Evolutionary conservation across 1,284 basidiomycete genomes (phyloP), one percentile per base, ranked within the genome.

Genomic region (Neolentinus lepideus): DNA sequence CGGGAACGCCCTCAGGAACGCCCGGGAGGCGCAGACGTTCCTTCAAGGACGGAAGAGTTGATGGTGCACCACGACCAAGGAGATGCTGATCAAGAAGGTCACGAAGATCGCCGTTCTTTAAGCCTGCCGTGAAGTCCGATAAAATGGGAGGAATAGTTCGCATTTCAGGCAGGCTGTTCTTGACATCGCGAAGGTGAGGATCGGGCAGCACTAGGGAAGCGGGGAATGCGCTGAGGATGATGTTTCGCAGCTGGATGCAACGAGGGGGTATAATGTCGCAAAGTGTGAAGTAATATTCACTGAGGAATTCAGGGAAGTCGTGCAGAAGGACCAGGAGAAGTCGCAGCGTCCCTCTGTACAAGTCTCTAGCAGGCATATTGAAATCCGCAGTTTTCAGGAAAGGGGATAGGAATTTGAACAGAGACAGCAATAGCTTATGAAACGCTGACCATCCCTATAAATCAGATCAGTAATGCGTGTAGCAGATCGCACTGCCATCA

Each of bases 261-360:
- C 90, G 86, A 19, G 88, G 77, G 48, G 97, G 97, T 60, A 99
- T 91, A 59, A 84, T 86, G 62, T 98, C 95, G 68, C 93, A 94
- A 48, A 99, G 83, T 50, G 91, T 90, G 76, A 97, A 95, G 73
- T 98, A 96, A 70, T 97, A 94, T 74, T 96, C 93, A 69, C 90
- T 91, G 59, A 99, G 80, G 79, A 98, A 99, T 62, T 98, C 95
- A 52, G 97, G 96, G 80, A 98, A 98, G 75, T 99, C 97, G 73
- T 99, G 96, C 56, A 99, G 83, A 57, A 99, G 85, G 57, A 99
- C 93, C 52, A 99, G 82, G 54, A 98, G 81, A 48, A 99, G 81
- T 38, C 95, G 85, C 51, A 98, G 79, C 21, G 94, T 86, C n/a
- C 94, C 97, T 53, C 90, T 86, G 75, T 97, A 98, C 54, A 99